These are phyloP conservation scores for Malania oleifera DNA, from an alignment of 164 flowering plant species.

Conservation along the genomic window DNA sequence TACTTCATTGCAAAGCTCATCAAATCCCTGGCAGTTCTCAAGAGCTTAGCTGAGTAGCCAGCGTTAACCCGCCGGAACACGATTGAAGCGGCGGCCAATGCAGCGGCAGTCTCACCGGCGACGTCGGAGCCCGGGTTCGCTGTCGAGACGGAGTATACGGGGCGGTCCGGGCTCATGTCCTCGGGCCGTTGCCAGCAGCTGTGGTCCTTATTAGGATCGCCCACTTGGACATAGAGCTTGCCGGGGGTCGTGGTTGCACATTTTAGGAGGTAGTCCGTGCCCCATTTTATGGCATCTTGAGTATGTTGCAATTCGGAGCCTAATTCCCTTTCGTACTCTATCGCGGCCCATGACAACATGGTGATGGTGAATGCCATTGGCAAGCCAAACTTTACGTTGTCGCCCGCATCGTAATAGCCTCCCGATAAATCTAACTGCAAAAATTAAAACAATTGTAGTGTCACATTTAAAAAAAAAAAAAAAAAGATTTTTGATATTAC, in stretches of 20 bases:
- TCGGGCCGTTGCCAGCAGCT: slow-evolving; percentile 91
- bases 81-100: slow-evolving; percentile 79
- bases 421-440: slow-evolving; percentile 82
- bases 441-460: too few species aligned
- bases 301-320: slow-evolving; percentile 40
- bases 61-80: slow-evolving; percentile 58
- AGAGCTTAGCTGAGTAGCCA: slow-evolving; percentile 40
- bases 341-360: slow-evolving; percentile 76
- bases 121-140: slow-evolving; percentile 80
- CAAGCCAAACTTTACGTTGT: slow-evolving; percentile 86
- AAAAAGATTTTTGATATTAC: neutral
- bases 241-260: slow-evolving; percentile 65
- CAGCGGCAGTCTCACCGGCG: slow-evolving; percentile 86
- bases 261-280: slow-evolving; percentile 79
- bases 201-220: slow-evolving; percentile 79
- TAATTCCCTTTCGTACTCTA: slow-evolving; percentile 67
- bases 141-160: slow-evolving; percentile 56
- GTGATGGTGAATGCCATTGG: slow-evolving; percentile 95
- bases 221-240: slow-evolving; percentile 77
- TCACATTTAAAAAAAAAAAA: neutral
- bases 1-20: slow-evolving; percentile 58
- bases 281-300: slow-evolving; percentile 71
- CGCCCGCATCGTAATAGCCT: slow-evolving; percentile 96
- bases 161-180: slow-evolving; percentile 69
- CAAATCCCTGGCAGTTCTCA: slow-evolving; percentile 54